phyloP scores from a whole-genome alignment of 2,329 filamentous ascomycete species.

The Fragosphaeria purpurea region DNA sequence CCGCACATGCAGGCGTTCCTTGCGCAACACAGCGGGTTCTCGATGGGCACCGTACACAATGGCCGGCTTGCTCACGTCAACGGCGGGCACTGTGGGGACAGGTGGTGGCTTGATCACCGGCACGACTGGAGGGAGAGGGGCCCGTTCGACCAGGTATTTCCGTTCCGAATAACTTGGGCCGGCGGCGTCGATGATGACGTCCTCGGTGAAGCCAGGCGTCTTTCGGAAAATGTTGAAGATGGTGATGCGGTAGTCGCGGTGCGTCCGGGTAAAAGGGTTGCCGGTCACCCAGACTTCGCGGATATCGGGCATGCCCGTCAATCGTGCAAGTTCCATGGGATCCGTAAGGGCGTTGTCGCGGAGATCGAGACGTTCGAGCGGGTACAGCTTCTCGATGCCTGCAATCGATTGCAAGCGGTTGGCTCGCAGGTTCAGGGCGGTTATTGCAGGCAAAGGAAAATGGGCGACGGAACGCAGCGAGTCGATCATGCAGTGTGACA shows the following conservation, averaged over 20 bases:
- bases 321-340: conserved; percentile 76
- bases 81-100: conserved; percentile 46
- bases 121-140: conserved; percentile 62
- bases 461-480: conserved; percentile 78
- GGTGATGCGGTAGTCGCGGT: conserved; percentile 72
- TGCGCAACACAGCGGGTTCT: conserved; percentile 45
- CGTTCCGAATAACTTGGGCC: conserved; percentile 78
- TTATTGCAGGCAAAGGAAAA: conserved; percentile 85
- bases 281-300: conserved; percentile 86
- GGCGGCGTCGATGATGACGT: conserved; percentile 78
- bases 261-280: conserved; percentile 84
- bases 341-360: conserved; percentile 88
- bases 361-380: conserved; percentile 80
- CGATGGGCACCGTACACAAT: conserved; percentile 43
- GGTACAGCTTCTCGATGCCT: conserved; percentile 79
- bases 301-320: conserved; percentile 86
- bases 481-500: conserved; percentile 97
- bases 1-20: conserved; percentile 45
- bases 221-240: conserved; percentile 95
- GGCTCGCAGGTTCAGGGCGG: conserved; percentile 78
- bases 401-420: conserved; percentile 82
- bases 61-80: conserved; percentile 59
- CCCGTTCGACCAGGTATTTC: conserved; percentile 74
- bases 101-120: conserved; percentile 65
- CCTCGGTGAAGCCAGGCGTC: conserved; percentile 80